phyloP scores from a whole-genome alignment of 306 rosid genomes.

The Cucumis cinereus region DNA sequence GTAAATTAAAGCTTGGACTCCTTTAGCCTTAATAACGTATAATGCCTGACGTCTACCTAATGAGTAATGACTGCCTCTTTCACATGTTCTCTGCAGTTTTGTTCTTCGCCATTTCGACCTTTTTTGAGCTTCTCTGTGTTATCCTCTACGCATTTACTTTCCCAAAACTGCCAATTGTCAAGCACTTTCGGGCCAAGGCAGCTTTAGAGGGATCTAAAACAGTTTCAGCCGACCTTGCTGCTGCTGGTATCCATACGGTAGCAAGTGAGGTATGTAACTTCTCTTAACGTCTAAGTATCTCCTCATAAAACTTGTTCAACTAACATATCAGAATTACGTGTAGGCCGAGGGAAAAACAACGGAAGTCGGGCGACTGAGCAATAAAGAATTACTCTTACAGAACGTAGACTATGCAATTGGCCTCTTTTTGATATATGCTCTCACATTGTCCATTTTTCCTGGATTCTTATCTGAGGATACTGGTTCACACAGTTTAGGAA shows the following conservation, averaged over 20 bases:
- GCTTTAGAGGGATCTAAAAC: slow-evolving; percentile 84
- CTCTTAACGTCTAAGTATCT: neutral
- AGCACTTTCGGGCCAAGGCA: slow-evolving; percentile 72
- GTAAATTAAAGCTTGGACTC: neutral
- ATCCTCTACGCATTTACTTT: slow-evolving; percentile 54
- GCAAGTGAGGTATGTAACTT: slow-evolving; percentile 15
- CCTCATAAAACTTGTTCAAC: neutral
- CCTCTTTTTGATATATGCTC: slow-evolving; percentile 40
- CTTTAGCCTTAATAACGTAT: neutral
- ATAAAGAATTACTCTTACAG: slow-evolving; percentile 43
- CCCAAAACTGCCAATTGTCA: slow-evolving; percentile 65
- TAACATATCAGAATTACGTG: neutral
- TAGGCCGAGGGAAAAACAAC: slow-evolving; percentile 36
- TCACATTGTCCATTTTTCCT: slow-evolving; percentile 73
- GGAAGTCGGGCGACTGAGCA: slow-evolving; percentile 36
- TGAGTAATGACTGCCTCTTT: neutral
- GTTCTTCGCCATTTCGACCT: slow-evolving; percentile 56
- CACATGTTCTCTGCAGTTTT: slow-evolving; percentile 38
- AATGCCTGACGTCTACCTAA: neutral
- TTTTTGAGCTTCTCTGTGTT: slow-evolving; percentile 58
- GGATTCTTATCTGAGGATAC: slow-evolving; percentile 95
- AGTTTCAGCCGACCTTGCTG: slow-evolving; percentile 77
- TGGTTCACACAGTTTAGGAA: slow-evolving; percentile 61
- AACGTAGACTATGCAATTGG: slow-evolving; percentile 68
- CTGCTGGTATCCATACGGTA: slow-evolving; percentile 47